Evolutionary conservation across 2,329 filamentous ascomycete species (phyloP), one percentile per base, ranked within the genome.

Genomic region (Fusarium napiforme): DNA sequence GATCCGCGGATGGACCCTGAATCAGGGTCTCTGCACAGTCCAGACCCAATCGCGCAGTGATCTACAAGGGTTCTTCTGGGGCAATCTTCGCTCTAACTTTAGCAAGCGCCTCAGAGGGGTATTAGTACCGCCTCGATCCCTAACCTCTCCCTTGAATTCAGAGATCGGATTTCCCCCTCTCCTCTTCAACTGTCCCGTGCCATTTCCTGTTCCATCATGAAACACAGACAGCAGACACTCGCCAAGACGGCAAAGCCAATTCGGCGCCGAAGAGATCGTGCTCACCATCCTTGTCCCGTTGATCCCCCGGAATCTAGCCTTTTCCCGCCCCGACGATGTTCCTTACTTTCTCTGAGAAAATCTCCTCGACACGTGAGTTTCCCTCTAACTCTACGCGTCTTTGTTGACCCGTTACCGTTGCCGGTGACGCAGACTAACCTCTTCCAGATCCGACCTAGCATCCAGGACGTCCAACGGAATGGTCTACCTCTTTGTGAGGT

Each of bases 281-380:
- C 40, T 34, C 40, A 39, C 9, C 50, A 36, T n/a, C 36, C 40
- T 19, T 70, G 60, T 28, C 59, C 16, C 4, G 59, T 12, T 45
- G 52, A 59, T 36, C 21, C n/a, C 16, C 36, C 46, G 11, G 67
- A 70, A 7, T 30, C 66, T 9, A 65, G 30, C 15, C 23, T 69
- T 70, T 69, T 69, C 52, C 67, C 30, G n/a, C 67, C 67, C 46
- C 67, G 59, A 26, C 52, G 67, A 14, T 69, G 59, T 42, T 59
- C 67, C 7, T 9, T 39, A 7, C 64, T 70, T 21, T 7, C 43
- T 1, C 14, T 28, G 19, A 46, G n/a, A n/a, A 65, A 53, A 46
- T 37, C 66, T 5, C 46, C 52, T 11, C 58, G n/a, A 11, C 60
- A 64, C 32, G 67, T 69, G 67, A 65, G 67, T 37, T 45, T 34